Conservation (phyloP, 2,329 filamentous ascomycete genomes). For the Fusarium lateritium region DNA sequence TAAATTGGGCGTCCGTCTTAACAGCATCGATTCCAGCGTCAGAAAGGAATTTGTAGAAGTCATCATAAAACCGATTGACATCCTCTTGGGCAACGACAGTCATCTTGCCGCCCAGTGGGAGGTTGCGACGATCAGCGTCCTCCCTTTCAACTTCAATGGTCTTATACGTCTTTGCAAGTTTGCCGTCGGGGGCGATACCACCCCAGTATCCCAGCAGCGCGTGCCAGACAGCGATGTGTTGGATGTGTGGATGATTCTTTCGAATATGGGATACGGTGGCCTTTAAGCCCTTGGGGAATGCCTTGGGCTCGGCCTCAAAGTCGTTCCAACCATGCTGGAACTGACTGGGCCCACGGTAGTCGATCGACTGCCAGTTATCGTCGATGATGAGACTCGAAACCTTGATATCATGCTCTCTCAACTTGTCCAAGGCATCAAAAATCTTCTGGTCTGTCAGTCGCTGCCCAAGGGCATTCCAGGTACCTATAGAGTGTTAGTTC, state of each 20-base stretch:
- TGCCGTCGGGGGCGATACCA: slow-evolving; percentile 81
- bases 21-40: slow-evolving; percentile 85
- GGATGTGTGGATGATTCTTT: slow-evolving; percentile 77
- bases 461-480: slow-evolving; percentile 94
- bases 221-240: slow-evolving; percentile 95
- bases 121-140: slow-evolving; percentile 61
- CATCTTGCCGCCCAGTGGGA: slow-evolving; percentile 74
- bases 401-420: slow-evolving; percentile 80
- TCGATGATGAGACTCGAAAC: slow-evolving; percentile 93
- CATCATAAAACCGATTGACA: slow-evolving; percentile 83
- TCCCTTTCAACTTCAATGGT: slow-evolving; percentile 73
- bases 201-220: slow-evolving; percentile 93
- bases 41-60: slow-evolving; percentile 89
- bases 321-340: slow-evolving; percentile 79
- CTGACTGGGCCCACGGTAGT: slow-evolving; percentile 63
- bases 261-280: slow-evolving; percentile 79
- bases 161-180: slow-evolving; percentile 83
- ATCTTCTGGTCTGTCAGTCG: slow-evolving; percentile 86
- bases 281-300: slow-evolving; percentile 86
- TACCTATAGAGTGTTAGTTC: slow-evolving; percentile 64
- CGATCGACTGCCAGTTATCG: slow-evolving; percentile 93
- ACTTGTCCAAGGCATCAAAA: slow-evolving; percentile 77
- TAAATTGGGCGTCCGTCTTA: slow-evolving; percentile 95
- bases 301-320: slow-evolving; percentile 86
- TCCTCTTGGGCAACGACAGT: slow-evolving; percentile 82